Evolutionary conservation across 1,284 basidiomycete species (phyloP), one percentile per base, ranked within the genome.

Genomic region (Trichosporon ovoides): DNA sequence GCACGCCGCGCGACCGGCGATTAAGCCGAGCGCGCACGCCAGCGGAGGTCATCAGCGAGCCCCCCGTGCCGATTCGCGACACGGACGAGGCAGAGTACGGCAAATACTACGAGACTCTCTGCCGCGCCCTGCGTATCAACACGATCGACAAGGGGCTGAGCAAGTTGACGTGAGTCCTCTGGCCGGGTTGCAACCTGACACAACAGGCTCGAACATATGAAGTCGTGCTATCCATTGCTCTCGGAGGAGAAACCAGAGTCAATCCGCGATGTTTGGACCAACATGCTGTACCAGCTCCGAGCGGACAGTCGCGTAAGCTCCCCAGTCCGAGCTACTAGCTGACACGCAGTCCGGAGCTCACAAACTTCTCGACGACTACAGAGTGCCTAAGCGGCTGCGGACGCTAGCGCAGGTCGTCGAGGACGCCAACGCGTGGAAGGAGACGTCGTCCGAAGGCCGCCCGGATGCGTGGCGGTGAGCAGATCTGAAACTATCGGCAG

Each of bases 381-480:
- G 68, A 10, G 64, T 68, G 7, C 65, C 64, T 3, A 59, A 60
- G 12, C 62, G 69, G 7, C 63, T 76, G 28, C 56, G 66, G 43
- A 52, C 56, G 12, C 67, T 76, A 11, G 68, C 72, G 18, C 60
- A 68, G 24, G 63, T 73, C 9, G 63, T 76, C 36, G 58, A 64
- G 24, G 72, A 76, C 34, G 75, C 68, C 3, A 53, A 60, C 34
- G 58, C 56, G 18, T 67, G 69, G 53, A 62, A 57, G 34, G 24
- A 35, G 11, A 65, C 52, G 52, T 57, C 3, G 57, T 38, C 43
- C 11, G 57, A 61, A 14, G 58, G 52, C 7, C 48, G 66, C 46
- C 65, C 63, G 1, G 72, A 73, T 62, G 72, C 70, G 16, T 77
- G 75, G 75, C 59, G 72, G 74, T 73, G 55, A 63, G 72, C 43